phyloP scores from a whole-genome alignment of 164 flowering plant species.

The Vitis riparia region DNA sequence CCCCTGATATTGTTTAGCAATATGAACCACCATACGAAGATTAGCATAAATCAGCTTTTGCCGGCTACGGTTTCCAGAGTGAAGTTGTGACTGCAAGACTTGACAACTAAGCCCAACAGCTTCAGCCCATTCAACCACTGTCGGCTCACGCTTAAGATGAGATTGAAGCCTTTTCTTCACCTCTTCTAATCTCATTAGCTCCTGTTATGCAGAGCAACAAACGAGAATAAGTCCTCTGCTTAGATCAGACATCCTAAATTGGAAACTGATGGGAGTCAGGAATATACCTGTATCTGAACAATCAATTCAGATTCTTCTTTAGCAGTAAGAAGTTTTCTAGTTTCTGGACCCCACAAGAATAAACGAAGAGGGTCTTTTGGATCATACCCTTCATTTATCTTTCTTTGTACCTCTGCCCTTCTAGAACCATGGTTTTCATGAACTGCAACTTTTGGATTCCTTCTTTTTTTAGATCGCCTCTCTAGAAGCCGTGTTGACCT shows the following conservation, averaged over 20 bases:
- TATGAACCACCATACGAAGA: slow-evolving; percentile 83
- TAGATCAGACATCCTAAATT: not conserved
- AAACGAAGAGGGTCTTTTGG: slow-evolving; percentile 61
- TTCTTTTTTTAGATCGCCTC: slow-evolving; percentile 60
- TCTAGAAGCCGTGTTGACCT: slow-evolving; percentile 68
- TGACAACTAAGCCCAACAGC: slow-evolving; percentile 64
- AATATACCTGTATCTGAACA: slow-evolving; percentile 57
- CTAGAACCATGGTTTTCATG: slow-evolving; percentile 25
- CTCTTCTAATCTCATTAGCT: slow-evolving; percentile 52
- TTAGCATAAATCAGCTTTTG: slow-evolving; percentile 78
- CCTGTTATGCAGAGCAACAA: slow-evolving; percentile 43
- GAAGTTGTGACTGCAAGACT: slow-evolving; percentile 50
- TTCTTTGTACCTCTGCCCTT: slow-evolving; percentile 25
- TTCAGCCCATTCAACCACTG: slow-evolving; percentile 84
- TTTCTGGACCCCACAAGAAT: slow-evolving; percentile 66
- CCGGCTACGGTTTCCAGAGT: slow-evolving; percentile 55
- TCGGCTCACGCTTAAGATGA: slow-evolving; percentile 78
- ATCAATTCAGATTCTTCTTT: slow-evolving; percentile 70
- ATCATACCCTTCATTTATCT: slow-evolving; percentile 42
- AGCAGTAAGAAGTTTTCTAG: slow-evolving; percentile 61
- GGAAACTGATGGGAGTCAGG: not conserved
- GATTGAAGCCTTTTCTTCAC: slow-evolving; percentile 65
- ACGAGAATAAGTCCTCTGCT: slow-evolving; percentile 2
- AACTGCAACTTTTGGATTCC: slow-evolving; percentile 25
- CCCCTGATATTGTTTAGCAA: slow-evolving; percentile 80